Conservation (phyloP, 306 rosid genomes). For the Fragaria vesca region DNA sequence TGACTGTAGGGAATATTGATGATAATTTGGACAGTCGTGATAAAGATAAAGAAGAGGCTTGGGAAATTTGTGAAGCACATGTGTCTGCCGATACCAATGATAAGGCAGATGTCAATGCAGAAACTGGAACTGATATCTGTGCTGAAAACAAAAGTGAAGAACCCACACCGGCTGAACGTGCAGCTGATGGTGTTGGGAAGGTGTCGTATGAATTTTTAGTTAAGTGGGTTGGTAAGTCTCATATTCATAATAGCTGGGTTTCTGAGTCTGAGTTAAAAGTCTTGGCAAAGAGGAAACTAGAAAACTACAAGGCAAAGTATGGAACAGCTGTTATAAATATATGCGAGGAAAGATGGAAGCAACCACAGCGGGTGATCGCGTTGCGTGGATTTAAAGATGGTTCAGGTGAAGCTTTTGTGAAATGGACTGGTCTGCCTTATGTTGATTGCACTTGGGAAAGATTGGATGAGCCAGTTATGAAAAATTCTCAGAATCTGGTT, state of each 20-base stretch:
- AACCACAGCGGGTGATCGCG: conserved; percentile 88
- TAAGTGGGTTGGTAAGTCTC: conserved; percentile 95
- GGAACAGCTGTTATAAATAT: conserved; percentile 77
- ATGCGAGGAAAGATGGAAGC: conserved; percentile 92
- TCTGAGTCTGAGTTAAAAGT: conserved; percentile 86
- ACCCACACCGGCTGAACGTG: conserved; percentile 46
- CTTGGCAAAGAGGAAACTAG: conserved; percentile 95
- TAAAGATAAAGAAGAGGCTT: conserved; percentile 35
- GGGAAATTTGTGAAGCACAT: conserved; percentile 41
- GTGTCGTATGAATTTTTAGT: conserved; percentile 67
- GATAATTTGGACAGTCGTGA: conserved; percentile 40
- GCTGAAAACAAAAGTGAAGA: conserved; percentile 52
- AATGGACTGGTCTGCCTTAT: conserved; percentile 91
- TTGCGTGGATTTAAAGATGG: conserved; percentile 56
- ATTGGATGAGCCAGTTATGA: conserved; percentile 74
- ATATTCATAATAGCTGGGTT: conserved; percentile 91
- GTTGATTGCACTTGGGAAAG: conserved; percentile 98
- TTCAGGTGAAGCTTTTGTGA: conserved; percentile 67
- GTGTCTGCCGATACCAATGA: conserved; percentile 45
- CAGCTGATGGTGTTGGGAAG: conserved; percentile 44
- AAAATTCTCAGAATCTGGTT: conserved; percentile 57
- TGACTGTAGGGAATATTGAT: conserved; percentile 37
- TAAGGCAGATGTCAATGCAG: conserved; percentile 41
- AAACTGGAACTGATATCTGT: conserved; percentile 37
- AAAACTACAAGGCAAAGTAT: conserved; percentile 95